Conservation (phyloP, 352 stramenopile species). For the Globisporangium radiosum region DNA sequence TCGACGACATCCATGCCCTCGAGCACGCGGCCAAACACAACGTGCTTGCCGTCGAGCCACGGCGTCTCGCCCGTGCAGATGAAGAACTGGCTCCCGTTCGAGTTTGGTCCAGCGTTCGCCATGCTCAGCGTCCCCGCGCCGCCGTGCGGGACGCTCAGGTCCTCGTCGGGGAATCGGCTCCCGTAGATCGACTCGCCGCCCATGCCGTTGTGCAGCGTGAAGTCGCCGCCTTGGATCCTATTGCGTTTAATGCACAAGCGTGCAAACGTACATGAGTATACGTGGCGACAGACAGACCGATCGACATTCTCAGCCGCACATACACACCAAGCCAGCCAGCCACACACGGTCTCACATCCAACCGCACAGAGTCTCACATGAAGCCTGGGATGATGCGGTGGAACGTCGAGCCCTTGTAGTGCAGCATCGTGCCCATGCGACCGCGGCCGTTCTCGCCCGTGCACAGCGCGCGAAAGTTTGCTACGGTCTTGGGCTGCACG, state of each 20-base stretch:
- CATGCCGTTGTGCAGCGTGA: slow-evolving; percentile 90
- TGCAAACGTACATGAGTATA: slow-evolving; percentile 13
- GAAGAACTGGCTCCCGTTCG: slow-evolving; percentile 96
- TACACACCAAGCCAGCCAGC: no score
- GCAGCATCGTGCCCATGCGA: slow-evolving; percentile 89
- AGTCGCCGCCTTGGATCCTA: slow-evolving; percentile 92
- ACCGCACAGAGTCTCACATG: slow-evolving; percentile 38
- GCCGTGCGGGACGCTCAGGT: slow-evolving; percentile 63
- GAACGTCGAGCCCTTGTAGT: slow-evolving; percentile 94
- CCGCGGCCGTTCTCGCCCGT: slow-evolving; percentile 66
- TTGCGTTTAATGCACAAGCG: not conserved
- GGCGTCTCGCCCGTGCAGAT: slow-evolving; percentile 93
- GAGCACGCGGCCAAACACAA: slow-evolving; percentile 91
- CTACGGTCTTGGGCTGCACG: slow-evolving; percentile 68
- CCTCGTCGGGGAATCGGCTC: slow-evolving; percentile 90
- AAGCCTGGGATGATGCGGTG: slow-evolving; percentile 96
- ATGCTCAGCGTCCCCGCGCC: slow-evolving; percentile 80
- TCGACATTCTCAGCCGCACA: no score
- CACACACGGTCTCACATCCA: no score
- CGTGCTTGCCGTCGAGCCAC: slow-evolving; percentile 96
- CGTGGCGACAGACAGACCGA: no score
- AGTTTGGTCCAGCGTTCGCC: slow-evolving; percentile 85
- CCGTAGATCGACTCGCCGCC: slow-evolving; percentile 96
- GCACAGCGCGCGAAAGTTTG: slow-evolving; percentile 78
- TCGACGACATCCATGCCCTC: slow-evolving; percentile 92